Evolutionary conservation across 306 rosid genomes (phyloP), one percentile per base, ranked within the genome.

Genomic region (Trifolium dubium): DNA sequence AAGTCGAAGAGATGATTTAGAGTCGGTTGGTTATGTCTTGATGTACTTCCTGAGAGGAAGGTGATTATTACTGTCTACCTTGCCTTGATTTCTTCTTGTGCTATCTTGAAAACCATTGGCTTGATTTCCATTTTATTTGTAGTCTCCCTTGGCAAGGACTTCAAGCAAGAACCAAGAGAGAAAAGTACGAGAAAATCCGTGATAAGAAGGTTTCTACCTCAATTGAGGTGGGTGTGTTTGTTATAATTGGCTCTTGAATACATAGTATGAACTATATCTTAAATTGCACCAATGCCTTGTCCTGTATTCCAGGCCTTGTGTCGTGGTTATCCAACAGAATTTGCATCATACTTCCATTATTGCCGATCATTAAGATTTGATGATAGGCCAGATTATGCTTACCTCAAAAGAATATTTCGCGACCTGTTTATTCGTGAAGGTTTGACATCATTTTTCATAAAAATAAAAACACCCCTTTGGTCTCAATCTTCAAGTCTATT

Each of bases 121-220:
- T 40, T 82, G 77, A 73, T 79, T 65, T 56, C 17, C 23, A 15
- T 76, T 77, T 83, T 49, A 60, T 56, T 18, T 58, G 75, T 64
- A 93, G 97, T 77, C 98, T 93, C 83, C 97, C 98, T 35, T 93
- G 98, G 98, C 97, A 93, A 80, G 98, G 98, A 70, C 86, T 93
- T 77, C 89, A 88, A 85, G 97, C 97, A 8, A 94, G 96, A 73
- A 93, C 91, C 5, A 91, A 91, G 92, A 89, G 91, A 76, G 96
- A 91, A 56, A 93, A 93, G 81, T 93, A 91, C 4, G 97, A 91
- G 81, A 93, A 79, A 75, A 93, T 93, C 69, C 89, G 96, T 84
- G 98, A 91, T 64, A 93, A 93, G 53, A 93, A 89, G 80, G 97
- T 89, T 83, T 86, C 96, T 18, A 93, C 98, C 49, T 88, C 98